Base-by-base conservation (phyloP, 108 stramenopile genomes). In the Parietichytrium sp. region DNA sequence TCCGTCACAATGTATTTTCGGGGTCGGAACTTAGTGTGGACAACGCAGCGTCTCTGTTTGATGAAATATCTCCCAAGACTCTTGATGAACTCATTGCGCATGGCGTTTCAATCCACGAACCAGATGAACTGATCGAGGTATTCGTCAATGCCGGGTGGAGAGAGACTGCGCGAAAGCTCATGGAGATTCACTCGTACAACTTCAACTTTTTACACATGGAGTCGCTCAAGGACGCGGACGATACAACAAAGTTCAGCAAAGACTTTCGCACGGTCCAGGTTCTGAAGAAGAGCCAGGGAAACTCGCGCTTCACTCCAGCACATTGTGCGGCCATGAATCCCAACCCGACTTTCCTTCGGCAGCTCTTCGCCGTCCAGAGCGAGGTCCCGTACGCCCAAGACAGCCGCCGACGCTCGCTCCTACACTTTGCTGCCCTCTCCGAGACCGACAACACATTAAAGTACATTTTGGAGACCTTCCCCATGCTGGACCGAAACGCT, bases 141-240 rank as follows among this genome's bases (percentile, higher is more conserved):
- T 33, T 42, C 61, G 13, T 72, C n/a, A 33, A 10, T 6, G 25
- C 38, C 61, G 61, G 61, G 23, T 6, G 20, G 7, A 6, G 12
- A 33, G n/a, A 25, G 20, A 33, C 45, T 25, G 61, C 61, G 38
- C 15, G 20, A 6, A 33, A 42, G 6, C 0, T 72, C 0, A 1
- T 72, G 1, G 20, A 36, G 33, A 15, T 29, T 13, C 25, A 20
- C 54, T 10, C 36, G 6, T 10, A 16, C 42, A n/a, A 72, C 13
- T 6, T 72, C 61, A 72, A 72, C 25, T 72, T 72, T 38, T 42
- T 72, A 42, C 61, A 72, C 61, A 72, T 45, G 23, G 61, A 72
- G 42, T 0, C 42, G 7, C 20, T 72, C 6, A 33, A 72, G 42
- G 61, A 7, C 12, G 29, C 36, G 33, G 33, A 6, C 3, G 38